Base-by-base conservation (phyloP, 441 rosid genomes). In the Mallotus repandus region DNA sequence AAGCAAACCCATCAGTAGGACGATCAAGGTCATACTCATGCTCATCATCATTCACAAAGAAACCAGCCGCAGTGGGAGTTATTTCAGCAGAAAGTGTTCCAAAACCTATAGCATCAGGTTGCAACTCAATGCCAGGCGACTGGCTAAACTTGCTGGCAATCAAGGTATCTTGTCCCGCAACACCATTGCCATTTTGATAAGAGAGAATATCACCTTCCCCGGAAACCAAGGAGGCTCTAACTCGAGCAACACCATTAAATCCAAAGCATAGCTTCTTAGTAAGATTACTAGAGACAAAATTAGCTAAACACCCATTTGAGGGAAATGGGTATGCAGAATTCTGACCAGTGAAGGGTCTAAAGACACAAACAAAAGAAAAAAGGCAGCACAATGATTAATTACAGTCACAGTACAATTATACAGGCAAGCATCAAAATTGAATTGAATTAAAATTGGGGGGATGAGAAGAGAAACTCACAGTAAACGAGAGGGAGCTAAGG, bases 1-100 rank as follows among this genome's bases (percentile, higher is more conserved):
- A 93, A 81, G 91, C 74, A 83, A 93, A 91, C 60, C 97, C 97
- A 64, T 71, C 82, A 0, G 94, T 89, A 10, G 98, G 97, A 19
- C 35, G 75, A 77, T 95, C 98, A 83, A 87, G 79, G 71, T 93
- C 97, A 84, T 71, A 87, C 63, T 91, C 97, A 84, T 25, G 2
- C 29, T 85, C 93, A 79, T 82, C 83, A 64, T 84, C 84, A 63
- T 25, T 25, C 29, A 73, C 5, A 18, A 79, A 67, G 63, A 80
- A 77, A 60, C 53, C 77, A 80, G 66, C 35, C 43, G 82, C 71
- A 11, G 83, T 71, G 5, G 89, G 90, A 73, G 86, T 77, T 73
- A 81, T 82, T 68, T 89, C 92, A 0, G 95, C 88, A 50, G 89
- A 82, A 70, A 85, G 85, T 1, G 88, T 81, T 50, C 85, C 90